Evolutionary conservation across 768 basidiomycete species (phyloP), one percentile per base, ranked within the genome.

Genomic region (Pluteus cervinus): DNA sequence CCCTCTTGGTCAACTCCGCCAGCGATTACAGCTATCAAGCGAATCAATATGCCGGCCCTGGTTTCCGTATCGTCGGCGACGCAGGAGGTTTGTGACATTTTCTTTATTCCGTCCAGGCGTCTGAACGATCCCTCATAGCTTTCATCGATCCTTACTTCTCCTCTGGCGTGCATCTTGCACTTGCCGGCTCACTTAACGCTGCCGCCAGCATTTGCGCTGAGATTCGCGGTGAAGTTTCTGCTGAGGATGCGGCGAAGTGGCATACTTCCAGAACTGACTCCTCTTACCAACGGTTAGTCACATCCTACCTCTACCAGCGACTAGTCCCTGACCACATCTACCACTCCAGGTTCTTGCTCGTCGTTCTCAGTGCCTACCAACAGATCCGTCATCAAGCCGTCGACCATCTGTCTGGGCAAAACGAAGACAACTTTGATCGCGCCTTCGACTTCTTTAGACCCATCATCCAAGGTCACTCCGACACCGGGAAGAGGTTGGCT

Each of bases 301-400:
- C 17, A 4, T 22, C 29, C 18, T 12, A 12, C 38, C 16, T 36
- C 4, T 31, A 11, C 3, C n/a, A 4, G 12, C 4, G 20, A 17
- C 11, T 21, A 41, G 15, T 37, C 21, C 12, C n/a, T 37, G 12
- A 21, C 11, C 23, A n/a, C n/a, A n/a, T n/a, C n/a, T n/a, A n/a
- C n/a, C n/a, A n/a, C 17, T 20, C 1, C 18, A 68, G 69, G 35
- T 74, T 74, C 55, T 48, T 73, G 15, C 50, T 75, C 23, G 71
- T 75, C 33, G 69, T 71, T 2, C 53, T 75, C 18, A 65, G 69
- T 41, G 69, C 71, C 24, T 75, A 74, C 53, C 68, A 66, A 52
- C 73, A 75, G 43, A 73, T 75, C 51, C 63, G 56, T 16, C 43
- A 61, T 10, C 71, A 74, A 47, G 41, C 56, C 15, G 41, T 45